phyloP scores from a whole-genome alignment of 1,284 basidiomycete species.

The Leccinum cinnamomeum region DNA sequence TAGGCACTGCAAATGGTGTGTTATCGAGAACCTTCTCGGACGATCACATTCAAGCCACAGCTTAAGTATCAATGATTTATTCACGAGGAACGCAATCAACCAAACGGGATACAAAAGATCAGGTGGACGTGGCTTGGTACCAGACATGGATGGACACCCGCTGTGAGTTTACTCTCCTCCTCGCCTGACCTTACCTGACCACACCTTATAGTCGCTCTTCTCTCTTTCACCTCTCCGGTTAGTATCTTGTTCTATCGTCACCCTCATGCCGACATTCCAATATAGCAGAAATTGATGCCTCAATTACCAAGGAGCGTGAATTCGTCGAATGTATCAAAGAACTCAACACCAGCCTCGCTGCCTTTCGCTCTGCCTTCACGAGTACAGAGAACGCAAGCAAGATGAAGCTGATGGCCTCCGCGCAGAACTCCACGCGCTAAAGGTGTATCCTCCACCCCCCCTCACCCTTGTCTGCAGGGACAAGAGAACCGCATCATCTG shows the following conservation, averaged over 20 bases:
- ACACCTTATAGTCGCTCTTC: constrained; percentile 6
- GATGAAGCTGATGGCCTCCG: constrained; percentile 19
- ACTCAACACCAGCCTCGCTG: constrained; percentile 26
- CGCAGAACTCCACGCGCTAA: constrained; percentile 28
- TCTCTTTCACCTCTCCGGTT: constrained; percentile 21
- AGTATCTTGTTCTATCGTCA: not conserved
- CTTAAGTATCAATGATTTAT: too few relatives aligned
- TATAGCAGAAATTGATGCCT: constrained; percentile 33
- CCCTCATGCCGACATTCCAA: not conserved
- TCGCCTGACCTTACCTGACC: not conserved
- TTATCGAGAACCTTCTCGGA: too few relatives aligned
- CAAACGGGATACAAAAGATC: too few relatives aligned
- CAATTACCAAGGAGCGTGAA: constrained; percentile 27
- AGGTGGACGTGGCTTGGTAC: not conserved
- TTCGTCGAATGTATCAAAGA: constrained; percentile 23
- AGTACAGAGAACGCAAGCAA: constrained; percentile 21
- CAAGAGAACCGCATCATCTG: constrained; percentile 53
- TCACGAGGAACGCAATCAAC: too few relatives aligned
- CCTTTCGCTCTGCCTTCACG: constrained; percentile 28
- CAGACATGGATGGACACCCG: constrained; percentile 27
- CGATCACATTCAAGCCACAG: too few relatives aligned
- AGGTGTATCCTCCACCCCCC: constrained; percentile 13
- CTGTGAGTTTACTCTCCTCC: constrained; percentile 5
- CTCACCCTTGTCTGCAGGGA: constrained; percentile 25
- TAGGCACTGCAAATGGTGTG: too few relatives aligned